Conservation (phyloP, 2,329 filamentous ascomycete genomes). For the Ambrosiella xylebori region DNA sequence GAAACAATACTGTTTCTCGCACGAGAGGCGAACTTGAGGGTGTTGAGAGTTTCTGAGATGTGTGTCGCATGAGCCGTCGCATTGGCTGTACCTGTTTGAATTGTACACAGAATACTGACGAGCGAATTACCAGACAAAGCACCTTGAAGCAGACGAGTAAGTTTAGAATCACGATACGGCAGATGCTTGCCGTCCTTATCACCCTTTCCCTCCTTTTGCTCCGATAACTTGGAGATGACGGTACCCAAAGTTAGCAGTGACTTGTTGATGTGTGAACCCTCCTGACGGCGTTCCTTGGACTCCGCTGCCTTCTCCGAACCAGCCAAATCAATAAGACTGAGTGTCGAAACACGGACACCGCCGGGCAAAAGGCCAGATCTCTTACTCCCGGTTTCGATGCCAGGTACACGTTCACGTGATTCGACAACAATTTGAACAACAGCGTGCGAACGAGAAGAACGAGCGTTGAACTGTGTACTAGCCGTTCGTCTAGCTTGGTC, state of each 20-base stretch:
- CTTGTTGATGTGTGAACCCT: constrained; percentile 98
- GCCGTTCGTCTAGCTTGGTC: constrained; percentile 80
- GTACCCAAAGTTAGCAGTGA: constrained; percentile 87
- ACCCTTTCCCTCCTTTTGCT: constrained; percentile 54
- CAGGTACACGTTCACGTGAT: constrained; percentile 68
- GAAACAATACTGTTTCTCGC: constrained; percentile 97
- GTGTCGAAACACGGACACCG: constrained; percentile 83
- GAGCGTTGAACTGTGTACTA: constrained; percentile 91
- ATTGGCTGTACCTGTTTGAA: constrained; percentile 70
- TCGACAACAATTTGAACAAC: constrained; percentile 98
- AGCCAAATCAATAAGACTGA: constrained; percentile 90
- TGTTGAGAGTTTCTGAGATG: constrained; percentile 80
- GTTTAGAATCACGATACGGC: constrained; percentile 92
- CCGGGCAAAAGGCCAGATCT: constrained; percentile 58
- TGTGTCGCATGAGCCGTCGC: constrained; percentile 55
- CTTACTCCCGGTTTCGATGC: constrained; percentile 39
- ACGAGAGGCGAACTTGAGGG: constrained; percentile 86
- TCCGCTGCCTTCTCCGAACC: constrained; percentile 94
- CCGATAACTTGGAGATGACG: constrained; percentile 84
- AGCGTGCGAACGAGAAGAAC: constrained; percentile 93
- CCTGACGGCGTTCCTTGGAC: constrained; percentile 79
- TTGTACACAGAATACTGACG: constrained; percentile 93
- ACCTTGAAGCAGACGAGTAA: constrained; percentile 80
- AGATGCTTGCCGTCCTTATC: constrained; percentile 85
- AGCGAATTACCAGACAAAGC: constrained; percentile 85